A percentile compares a stretch with the other conserved stretches of the same genome.
phyloP scores from a whole-genome alignment of 2,329 filamentous ascomycete genomes.

The Exophiala alcalophila region DNA sequence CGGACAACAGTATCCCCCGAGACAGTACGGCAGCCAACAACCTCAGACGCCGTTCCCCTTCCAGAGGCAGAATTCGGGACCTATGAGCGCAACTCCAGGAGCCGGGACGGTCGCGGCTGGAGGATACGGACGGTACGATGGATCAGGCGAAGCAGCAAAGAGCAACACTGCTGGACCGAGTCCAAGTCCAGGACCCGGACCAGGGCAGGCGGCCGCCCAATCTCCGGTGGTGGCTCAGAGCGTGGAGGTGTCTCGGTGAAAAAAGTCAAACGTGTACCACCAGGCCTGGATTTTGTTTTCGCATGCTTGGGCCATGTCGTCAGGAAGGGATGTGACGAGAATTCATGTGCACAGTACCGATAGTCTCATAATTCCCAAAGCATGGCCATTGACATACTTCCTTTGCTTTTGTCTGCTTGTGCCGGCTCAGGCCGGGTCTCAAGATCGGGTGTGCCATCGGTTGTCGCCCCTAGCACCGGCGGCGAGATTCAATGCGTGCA shows the following conservation, averaged over 20 bases:
- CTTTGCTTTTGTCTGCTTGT: no score
- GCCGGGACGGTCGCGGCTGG: background rate
- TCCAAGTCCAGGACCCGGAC: slow-evolving; percentile 1
- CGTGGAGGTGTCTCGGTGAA: slow-evolving; percentile 21
- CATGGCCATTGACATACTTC: no score
- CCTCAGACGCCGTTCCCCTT: slow-evolving; percentile 14
- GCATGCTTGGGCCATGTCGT: no score
- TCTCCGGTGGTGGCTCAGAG: slow-evolving; percentile 9
- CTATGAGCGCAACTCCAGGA: slow-evolving; percentile 9
- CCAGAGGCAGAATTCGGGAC: slow-evolving; percentile 18
- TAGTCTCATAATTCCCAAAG: no score
- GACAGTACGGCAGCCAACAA: slow-evolving; percentile 14
- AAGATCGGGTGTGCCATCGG: no score
- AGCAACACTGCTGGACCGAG: slow-evolving; percentile 1
- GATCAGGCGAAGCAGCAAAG: background rate
- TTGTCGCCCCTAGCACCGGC: no score
- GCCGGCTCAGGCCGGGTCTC: no score
- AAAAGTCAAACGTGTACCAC: background rate
- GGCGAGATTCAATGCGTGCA: no score
- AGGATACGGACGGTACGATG: slow-evolving; percentile 10
- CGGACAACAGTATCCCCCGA: slow-evolving; percentile 22
- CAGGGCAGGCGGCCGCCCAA: slow-evolving; percentile 2
- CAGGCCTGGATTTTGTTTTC: background rate
- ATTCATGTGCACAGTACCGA: no score
- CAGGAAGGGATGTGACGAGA: no score